phyloP scores from a whole-genome alignment of 202 grass and related monocot species.

The Alloteropsis angusta region DNA sequence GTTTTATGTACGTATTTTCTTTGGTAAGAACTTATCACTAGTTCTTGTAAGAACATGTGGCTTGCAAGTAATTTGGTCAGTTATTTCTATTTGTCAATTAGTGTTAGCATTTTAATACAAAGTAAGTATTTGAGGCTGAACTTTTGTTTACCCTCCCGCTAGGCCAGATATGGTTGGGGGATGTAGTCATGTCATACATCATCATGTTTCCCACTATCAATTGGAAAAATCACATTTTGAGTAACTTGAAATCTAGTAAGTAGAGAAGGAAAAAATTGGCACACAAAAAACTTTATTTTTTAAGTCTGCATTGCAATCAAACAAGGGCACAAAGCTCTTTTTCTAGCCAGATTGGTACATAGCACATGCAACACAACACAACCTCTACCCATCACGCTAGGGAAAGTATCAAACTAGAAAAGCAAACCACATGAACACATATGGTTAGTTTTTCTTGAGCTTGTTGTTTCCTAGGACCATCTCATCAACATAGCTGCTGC shows the following conservation, averaged over 20 bases:
- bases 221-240: background rate
- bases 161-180: background rate
- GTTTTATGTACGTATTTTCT: background rate
- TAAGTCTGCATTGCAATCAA: background rate
- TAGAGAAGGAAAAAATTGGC: background rate
- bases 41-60: background rate
- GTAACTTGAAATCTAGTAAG: background rate
- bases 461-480: background rate
- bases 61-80: background rate
- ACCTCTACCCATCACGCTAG: background rate
- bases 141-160: background rate
- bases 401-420: background rate
- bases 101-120: background rate
- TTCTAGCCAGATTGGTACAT: no score
- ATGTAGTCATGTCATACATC: background rate
- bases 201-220: background rate
- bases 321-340: background rate
- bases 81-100: background rate
- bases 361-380: background rate
- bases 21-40: background rate
- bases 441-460: background rate
- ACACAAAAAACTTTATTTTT: background rate
- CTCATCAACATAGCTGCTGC: slow-evolving; percentile 9
- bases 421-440: background rate
- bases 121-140: background rate